A percentile compares a stretch with the other conserved stretches of the same genome.
Evolutionary conservation across 805 yeast species (phyloP).

Genomic region (Wickerhamiella azymoides): DNA sequence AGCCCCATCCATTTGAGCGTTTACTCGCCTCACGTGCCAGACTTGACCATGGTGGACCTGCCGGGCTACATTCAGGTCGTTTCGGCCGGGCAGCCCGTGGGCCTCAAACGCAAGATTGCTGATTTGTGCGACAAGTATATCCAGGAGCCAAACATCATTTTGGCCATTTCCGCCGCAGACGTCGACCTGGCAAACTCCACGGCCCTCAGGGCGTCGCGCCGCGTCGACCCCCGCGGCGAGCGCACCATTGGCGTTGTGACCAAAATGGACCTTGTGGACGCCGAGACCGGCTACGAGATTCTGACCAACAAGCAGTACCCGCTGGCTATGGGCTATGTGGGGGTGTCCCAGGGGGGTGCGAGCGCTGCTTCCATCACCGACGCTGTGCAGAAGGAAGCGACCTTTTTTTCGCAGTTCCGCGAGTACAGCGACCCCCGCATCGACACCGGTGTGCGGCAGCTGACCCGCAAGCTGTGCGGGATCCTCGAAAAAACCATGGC

Average conservation of each 20-base stretch:
- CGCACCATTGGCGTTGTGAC: constrained; percentile 95
- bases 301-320: constrained; percentile 76
- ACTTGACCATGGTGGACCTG: constrained; percentile 81
- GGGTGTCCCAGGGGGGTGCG: constrained; percentile 71
- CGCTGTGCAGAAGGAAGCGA: constrained; percentile 38
- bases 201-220: constrained; percentile 78
- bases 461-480: constrained; percentile 69
- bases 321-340: constrained; percentile 91
- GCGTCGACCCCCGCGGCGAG: constrained; percentile 86
- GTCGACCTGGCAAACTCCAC: constrained; percentile 95
- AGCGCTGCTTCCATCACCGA: constrained; percentile 7
- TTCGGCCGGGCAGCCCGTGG: constrained; percentile 89
- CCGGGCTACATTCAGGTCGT: constrained; percentile 97
- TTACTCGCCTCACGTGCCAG: constrained; percentile 82
- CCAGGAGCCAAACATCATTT: constrained; percentile 81
- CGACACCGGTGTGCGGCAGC: constrained; percentile 56
- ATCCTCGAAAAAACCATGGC: constrained; percentile 90
- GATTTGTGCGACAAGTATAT: constrained; percentile 73
- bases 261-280: constrained; percentile 78
- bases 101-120: constrained; percentile 64
- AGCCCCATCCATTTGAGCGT: constrained; percentile 91
- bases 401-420: constrained; percentile 51
- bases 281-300: constrained; percentile 52
- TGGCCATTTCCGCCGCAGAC: constrained; percentile 95
- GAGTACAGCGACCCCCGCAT: constrained; percentile 43